These are phyloP conservation scores for Annulohypoxylon nitens DNA, from an alignment of 495 filamentous ascomycete genomes.

Conservation along the genomic window DNA sequence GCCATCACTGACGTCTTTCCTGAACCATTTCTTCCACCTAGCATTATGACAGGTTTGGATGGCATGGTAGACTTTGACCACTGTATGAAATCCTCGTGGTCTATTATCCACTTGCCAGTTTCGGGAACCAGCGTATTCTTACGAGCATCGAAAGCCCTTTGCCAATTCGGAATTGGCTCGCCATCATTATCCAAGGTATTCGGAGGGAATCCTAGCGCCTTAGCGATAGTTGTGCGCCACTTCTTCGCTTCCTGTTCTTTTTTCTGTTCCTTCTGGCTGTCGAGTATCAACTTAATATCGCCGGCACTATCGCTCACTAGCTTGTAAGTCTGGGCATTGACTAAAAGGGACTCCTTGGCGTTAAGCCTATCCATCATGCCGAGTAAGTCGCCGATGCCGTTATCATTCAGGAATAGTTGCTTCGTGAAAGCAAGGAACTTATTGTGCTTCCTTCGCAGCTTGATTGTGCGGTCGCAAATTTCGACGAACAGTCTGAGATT, in stretches of 20 bases:
- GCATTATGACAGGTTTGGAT: slow-evolving; percentile 45
- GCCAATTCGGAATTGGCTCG: slow-evolving; percentile 55
- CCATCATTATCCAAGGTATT: slow-evolving; percentile 52
- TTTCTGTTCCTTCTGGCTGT: slow-evolving; percentile 51
- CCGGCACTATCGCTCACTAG: slow-evolving; percentile 54
- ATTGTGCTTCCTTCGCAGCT: slow-evolving; percentile 53
- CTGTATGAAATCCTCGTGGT: slow-evolving; percentile 46
- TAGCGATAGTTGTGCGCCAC: slow-evolving; percentile 51
- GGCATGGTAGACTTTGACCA: slow-evolving; percentile 48
- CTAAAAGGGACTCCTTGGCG: slow-evolving; percentile 53
- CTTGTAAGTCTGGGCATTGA: slow-evolving; percentile 56
- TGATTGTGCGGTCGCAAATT: slow-evolving; percentile 57
- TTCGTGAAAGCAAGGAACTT: slow-evolving; percentile 53
- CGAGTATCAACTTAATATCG: slow-evolving; percentile 53
- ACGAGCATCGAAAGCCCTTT: slow-evolving; percentile 53
- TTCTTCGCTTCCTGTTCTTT: slow-evolving; percentile 54
- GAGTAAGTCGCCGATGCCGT: slow-evolving; percentile 55
- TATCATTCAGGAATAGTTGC: slow-evolving; percentile 56
- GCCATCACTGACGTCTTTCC: slow-evolving; percentile 57
- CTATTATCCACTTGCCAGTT: slow-evolving; percentile 54
- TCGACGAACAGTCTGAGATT: slow-evolving; percentile 58
- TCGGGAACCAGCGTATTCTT: slow-evolving; percentile 52
- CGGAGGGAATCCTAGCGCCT: slow-evolving; percentile 52
- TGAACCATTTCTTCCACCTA: slow-evolving; percentile 53
- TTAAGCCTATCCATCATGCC: slow-evolving; percentile 55